A percentile compares a stretch with the other conserved stretches of the same genome.
Conservation (phyloP, 2,329 filamentous ascomycete species). For the Paradendryphiella salina region DNA sequence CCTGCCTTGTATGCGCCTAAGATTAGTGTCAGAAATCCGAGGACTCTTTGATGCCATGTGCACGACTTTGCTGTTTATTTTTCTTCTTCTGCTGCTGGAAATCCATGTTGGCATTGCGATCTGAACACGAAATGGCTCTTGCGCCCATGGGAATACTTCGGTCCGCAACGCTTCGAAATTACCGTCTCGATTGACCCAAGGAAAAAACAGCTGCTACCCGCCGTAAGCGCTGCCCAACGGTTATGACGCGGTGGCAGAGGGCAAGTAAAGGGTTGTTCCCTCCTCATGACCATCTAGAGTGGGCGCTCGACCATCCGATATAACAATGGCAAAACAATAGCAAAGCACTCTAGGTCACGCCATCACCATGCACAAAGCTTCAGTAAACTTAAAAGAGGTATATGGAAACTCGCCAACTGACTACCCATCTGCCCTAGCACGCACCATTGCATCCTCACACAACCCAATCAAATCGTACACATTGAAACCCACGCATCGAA, state of each 20-base stretch:
- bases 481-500: conserved; percentile 6
- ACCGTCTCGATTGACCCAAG: too few relatives aligned
- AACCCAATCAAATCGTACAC: conserved; percentile 14
- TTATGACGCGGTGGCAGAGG: too few relatives aligned
- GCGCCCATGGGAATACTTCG: neutral
- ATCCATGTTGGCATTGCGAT: too few relatives aligned
- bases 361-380: neutral
- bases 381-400: conserved; percentile 7
- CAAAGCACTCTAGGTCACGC: neutral
- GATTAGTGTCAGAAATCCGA: neutral
- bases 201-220: too few relatives aligned
- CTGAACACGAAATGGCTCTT: neutral
- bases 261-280: too few relatives aligned
- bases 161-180: neutral
- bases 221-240: too few relatives aligned
- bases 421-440: neutral
- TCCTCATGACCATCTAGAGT: neutral
- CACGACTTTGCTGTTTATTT: too few relatives aligned
- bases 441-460: conserved; percentile 9
- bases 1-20: conserved; percentile 3
- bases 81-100: too few relatives aligned
- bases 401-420: conserved; percentile 14
- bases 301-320: neutral
- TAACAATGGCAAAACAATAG: neutral
- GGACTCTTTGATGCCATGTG: too few relatives aligned